phyloP scores from a whole-genome alignment of 2,329 filamentous ascomycete species.

The Kalmusia sp. region DNA sequence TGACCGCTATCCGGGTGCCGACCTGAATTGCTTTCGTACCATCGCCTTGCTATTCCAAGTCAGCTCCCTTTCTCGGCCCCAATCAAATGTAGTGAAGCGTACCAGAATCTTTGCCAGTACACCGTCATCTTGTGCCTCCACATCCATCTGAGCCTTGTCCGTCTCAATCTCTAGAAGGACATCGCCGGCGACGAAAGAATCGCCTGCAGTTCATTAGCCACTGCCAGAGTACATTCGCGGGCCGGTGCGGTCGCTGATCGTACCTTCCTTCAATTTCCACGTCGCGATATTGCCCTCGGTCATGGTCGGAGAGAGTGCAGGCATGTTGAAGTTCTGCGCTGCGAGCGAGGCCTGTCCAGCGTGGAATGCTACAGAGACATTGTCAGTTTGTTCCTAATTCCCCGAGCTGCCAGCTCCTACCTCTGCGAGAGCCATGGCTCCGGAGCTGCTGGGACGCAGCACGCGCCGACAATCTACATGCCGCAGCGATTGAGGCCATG shows the following conservation, averaged over 20 bases:
- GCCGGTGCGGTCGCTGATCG: slow-evolving; percentile 12
- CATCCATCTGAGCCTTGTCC: slow-evolving; percentile 94
- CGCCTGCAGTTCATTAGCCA: slow-evolving; percentile 55
- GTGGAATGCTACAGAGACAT: slow-evolving; percentile 63
- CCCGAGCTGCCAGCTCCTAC: slow-evolving; percentile 52
- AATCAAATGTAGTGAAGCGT: slow-evolving; percentile 14
- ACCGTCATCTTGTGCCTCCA: slow-evolving; percentile 90
- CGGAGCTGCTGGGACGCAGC: slow-evolving; percentile 62
- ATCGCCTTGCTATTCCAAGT: slow-evolving; percentile 60
- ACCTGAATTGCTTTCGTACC: slow-evolving; percentile 80
- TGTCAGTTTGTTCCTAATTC: slow-evolving; percentile 26
- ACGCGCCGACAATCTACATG: slow-evolving; percentile 69
- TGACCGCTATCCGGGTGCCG: slow-evolving; percentile 80
- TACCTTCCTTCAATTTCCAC: slow-evolving; percentile 85
- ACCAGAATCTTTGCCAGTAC: slow-evolving; percentile 82
- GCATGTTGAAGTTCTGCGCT: slow-evolving; percentile 90
- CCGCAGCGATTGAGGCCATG: slow-evolving; percentile 73
- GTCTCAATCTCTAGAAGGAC: slow-evolving; percentile 92
- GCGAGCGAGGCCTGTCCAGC: slow-evolving; percentile 69
- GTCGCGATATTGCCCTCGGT: slow-evolving; percentile 87
- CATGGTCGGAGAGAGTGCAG: slow-evolving; percentile 90
- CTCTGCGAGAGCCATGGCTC: slow-evolving; percentile 62
- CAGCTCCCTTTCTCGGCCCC: slow-evolving; percentile 6
- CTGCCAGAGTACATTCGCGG: background rate
- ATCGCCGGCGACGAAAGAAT: slow-evolving; percentile 81